phyloP scores from a whole-genome alignment of 2,329 filamentous ascomycete species.

The Parafenestella ontariensis region DNA sequence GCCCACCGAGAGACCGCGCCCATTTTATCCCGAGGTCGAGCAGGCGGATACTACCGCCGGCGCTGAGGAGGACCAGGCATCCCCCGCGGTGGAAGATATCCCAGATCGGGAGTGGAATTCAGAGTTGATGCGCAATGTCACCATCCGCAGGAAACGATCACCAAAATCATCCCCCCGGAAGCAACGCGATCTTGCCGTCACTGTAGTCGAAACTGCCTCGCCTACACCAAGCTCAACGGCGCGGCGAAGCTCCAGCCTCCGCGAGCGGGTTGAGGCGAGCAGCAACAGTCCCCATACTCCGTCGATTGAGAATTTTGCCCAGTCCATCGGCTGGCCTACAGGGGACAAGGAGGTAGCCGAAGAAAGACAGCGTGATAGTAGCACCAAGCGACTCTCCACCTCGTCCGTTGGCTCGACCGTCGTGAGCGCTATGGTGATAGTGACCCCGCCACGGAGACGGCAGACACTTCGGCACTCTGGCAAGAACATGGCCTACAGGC shows the following conservation, averaged over 20 bases:
- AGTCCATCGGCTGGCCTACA: slow-evolving; percentile 59
- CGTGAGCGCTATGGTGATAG: slow-evolving; percentile 62
- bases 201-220: slow-evolving; percentile 23
- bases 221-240: slow-evolving; percentile 27
- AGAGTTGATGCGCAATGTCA: slow-evolving; percentile 52
- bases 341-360: slow-evolving; percentile 37
- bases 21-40: slow-evolving; percentile 15
- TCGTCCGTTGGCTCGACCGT: slow-evolving; percentile 62
- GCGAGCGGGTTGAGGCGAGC: slow-evolving; percentile 44
- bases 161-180: slow-evolving; percentile 32
- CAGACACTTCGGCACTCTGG: slow-evolving; percentile 60
- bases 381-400: slow-evolving; percentile 56
- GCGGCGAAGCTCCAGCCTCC: slow-evolving; percentile 36
- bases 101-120: slow-evolving; percentile 50
- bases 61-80: slow-evolving; percentile 21
- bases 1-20: slow-evolving; percentile 34
- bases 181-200: slow-evolving; percentile 7
- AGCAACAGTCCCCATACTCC: slow-evolving; percentile 42
- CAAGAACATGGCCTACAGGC: slow-evolving; percentile 60
- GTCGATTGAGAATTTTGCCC: slow-evolving; percentile 57
- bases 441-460: slow-evolving; percentile 55
- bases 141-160: slow-evolving; percentile 46
- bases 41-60: slow-evolving; percentile 17
- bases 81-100: slow-evolving; percentile 30
- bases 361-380: slow-evolving; percentile 35